Evolutionary conservation across 306 rosid genomes (phyloP).

Genomic region (Benincasa hispida): DNA sequence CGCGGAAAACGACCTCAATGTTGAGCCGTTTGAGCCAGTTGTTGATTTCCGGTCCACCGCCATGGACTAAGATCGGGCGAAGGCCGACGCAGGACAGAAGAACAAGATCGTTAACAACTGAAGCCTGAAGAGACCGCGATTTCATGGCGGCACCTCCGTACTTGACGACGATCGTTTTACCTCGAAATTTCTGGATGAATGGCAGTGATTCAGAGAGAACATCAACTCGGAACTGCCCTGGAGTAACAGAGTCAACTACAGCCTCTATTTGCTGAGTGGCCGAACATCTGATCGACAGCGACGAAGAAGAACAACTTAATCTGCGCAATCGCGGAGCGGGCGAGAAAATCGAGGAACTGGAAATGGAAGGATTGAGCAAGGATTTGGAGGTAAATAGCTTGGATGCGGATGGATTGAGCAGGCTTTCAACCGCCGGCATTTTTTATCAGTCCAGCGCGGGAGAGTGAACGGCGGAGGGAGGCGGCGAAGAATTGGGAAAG

Average conservation of each 20-base stretch:
- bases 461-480: neutral
- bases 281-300: constrained; percentile 18
- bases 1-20: constrained; percentile 66
- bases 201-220: constrained; percentile 88
- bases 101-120: constrained; percentile 86
- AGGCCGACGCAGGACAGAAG: constrained; percentile 86
- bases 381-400: constrained; percentile 17
- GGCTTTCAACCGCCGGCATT: neutral
- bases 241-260: neutral
- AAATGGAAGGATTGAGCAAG: constrained; percentile 17
- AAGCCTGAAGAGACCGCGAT: constrained; percentile 59
- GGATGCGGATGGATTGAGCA: neutral
- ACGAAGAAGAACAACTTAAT: neutral
- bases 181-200: constrained; percentile 84
- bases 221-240: constrained; percentile 80
- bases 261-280: constrained; percentile 1
- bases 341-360: neutral
- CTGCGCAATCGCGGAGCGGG: neutral
- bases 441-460: neutral
- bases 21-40: constrained; percentile 72
- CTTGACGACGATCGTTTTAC: constrained; percentile 85
- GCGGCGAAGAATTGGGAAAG: neutral
- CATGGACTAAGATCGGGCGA: constrained; percentile 74
- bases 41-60: constrained; percentile 96
- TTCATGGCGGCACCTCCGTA: constrained; percentile 98